Percentiles rank a stretch among this genome's conserved stretches.
Conservation (phyloP, 2,329 filamentous ascomycete genomes). For the Aspergillus sp. region DNA sequence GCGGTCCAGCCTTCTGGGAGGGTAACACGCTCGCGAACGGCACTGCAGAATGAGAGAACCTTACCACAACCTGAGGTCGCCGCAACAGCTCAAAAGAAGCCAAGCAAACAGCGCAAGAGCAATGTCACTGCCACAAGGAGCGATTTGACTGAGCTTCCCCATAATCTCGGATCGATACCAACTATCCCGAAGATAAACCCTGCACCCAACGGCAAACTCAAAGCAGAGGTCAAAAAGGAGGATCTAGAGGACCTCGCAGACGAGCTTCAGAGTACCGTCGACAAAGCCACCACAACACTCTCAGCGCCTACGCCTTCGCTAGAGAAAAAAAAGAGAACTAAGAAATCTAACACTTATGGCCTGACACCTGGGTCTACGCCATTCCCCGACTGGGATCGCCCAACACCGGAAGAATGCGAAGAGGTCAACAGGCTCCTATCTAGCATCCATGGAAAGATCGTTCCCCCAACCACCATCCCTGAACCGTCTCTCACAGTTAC, state of each 20-base stretch:
- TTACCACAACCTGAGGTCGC: slow-evolving; percentile 32
- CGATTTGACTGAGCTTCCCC: slow-evolving; percentile 55
- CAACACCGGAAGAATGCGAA: slow-evolving; percentile 70
- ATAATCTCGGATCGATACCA: slow-evolving; percentile 55
- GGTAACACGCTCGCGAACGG: slow-evolving; percentile 1
- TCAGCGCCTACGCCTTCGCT: neutral
- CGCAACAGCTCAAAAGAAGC: slow-evolving; percentile 32
- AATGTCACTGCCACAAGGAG: slow-evolving; percentile 5
- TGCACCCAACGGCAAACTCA: neutral
- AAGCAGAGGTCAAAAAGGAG: slow-evolving; percentile 22
- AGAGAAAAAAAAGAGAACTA: slow-evolving; percentile 10
- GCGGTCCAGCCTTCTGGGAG: neutral
- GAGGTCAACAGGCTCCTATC: slow-evolving; percentile 70
- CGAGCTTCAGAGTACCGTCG: slow-evolving; percentile 24
- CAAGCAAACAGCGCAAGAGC: slow-evolving; percentile 11
- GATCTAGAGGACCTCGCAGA: slow-evolving; percentile 10
- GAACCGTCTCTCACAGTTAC: slow-evolving; percentile 71
- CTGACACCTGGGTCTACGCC: slow-evolving; percentile 62
- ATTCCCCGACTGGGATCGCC: slow-evolving; percentile 68
- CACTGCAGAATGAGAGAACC: neutral
- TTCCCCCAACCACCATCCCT: slow-evolving; percentile 69
- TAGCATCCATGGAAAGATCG: slow-evolving; percentile 66
- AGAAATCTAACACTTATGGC: slow-evolving; percentile 50
- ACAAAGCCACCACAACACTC: slow-evolving; percentile 24
- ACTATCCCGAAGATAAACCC: neutral